These are phyloP conservation scores for Prosopis cineraria DNA, from an alignment of 306 rosid species.

Conservation along the genomic window DNA sequence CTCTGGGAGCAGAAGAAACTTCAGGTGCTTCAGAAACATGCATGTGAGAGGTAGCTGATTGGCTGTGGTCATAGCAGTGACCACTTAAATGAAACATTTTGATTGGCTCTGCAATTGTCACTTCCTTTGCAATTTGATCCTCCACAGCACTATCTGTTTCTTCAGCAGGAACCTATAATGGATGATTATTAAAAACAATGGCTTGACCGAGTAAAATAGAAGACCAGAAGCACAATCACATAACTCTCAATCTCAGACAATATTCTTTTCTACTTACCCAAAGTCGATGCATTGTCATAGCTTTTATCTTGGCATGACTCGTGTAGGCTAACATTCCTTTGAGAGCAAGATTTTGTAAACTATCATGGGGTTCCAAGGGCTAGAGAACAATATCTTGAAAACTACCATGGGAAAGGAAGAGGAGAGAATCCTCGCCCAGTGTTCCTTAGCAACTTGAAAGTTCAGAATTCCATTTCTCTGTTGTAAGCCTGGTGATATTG, in stretches of 20 bases:
- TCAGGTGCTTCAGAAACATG: constrained; percentile 47
- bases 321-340: too few species aligned
- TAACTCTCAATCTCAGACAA: not conserved
- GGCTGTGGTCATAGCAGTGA: constrained; percentile 51
- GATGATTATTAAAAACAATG: constrained; percentile 16
- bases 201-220: not conserved
- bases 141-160: constrained; percentile 52
- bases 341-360: too few species aligned
- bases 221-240: not conserved
- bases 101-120: constrained; percentile 33
- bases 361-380: too few species aligned
- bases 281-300: not conserved
- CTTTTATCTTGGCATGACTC: too few species aligned
- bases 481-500: too few species aligned
- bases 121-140: constrained; percentile 41
- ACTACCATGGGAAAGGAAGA: too few species aligned
- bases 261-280: not conserved
- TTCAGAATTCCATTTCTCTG: too few species aligned
- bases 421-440: too few species aligned
- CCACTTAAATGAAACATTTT: constrained; percentile 5
- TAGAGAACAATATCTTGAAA: too few species aligned
- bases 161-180: constrained; percentile 54
- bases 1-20: constrained; percentile 47
- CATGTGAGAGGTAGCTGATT: constrained; percentile 43
- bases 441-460: too few species aligned